A percentile compares a stretch with the other conserved stretches of the same genome.
Conservation (phyloP, 345 rosid genomes). For the Eucalyptus camaldulensis region DNA sequence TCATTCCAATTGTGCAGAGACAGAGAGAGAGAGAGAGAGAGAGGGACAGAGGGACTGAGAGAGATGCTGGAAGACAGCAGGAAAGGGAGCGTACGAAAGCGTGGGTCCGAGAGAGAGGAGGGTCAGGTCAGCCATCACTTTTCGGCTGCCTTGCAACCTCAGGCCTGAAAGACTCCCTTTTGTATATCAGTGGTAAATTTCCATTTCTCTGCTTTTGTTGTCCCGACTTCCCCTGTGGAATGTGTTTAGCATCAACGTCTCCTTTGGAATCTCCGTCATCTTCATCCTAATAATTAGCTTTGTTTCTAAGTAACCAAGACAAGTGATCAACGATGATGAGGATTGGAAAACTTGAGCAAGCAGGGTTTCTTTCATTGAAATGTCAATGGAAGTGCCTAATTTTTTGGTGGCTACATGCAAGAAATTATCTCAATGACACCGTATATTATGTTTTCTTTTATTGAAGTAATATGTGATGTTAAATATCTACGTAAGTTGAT, state of each 20-base stretch:
- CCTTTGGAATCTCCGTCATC: not conserved
- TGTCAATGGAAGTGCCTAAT: not conserved
- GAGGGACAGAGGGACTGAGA: not conserved
- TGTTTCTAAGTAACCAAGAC: not conserved
- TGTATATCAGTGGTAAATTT: not conserved
- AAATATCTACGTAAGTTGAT: not conserved
- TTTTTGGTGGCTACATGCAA: not conserved
- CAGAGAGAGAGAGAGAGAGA: not conserved
- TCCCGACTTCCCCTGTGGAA: not conserved
- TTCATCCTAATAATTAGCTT: not conserved
- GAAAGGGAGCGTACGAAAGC: not conserved
- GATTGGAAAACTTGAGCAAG: not conserved
- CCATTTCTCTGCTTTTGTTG: not conserved
- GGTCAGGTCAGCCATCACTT: not conserved
- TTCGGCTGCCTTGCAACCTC: not conserved
- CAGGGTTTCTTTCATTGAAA: not conserved
- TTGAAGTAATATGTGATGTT: not conserved
- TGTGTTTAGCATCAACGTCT: not conserved
- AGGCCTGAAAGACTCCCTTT: not conserved
- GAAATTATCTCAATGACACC: not conserved
- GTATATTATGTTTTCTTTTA: not conserved
- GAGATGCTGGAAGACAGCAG: slow-evolving; percentile 2
- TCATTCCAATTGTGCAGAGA: not conserved
- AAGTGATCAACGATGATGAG: not conserved
- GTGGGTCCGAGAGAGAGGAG: not conserved